Percentiles rank a stretch among this genome's conserved stretches.
These are phyloP conservation scores for Skeletonema costatum DNA, from an alignment of 108 stramenopile species.

Conservation along the genomic window DNA sequence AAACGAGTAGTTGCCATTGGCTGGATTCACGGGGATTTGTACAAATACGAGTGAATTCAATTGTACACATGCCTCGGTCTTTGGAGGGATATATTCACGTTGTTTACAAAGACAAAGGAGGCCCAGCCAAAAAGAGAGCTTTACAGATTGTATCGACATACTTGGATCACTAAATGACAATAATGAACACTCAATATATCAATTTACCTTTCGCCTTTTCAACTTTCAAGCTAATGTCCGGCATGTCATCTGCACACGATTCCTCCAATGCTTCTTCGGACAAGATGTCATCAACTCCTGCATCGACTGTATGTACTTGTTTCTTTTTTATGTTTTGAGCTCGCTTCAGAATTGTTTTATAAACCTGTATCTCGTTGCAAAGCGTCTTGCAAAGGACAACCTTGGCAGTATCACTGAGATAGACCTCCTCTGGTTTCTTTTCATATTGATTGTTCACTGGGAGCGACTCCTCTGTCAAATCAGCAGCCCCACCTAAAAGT, in stretches of 20 bases:
- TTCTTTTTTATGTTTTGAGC: conserved; percentile 43
- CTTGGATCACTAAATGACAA: not conserved
- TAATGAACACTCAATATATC: not conserved
- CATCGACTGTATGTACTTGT: conserved; percentile 23
- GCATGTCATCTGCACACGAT: conserved; percentile 8
- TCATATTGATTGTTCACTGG: conserved; percentile 31
- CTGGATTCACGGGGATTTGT: conserved; percentile 2
- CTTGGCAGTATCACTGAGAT: conserved; percentile 36
- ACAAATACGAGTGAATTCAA: not conserved
- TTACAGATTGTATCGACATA: not conserved
- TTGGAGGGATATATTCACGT: not conserved
- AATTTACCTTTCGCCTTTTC: not conserved
- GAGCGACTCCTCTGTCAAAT: conserved; percentile 7
- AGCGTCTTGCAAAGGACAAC: conserved; percentile 32
- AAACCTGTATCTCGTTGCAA: conserved; percentile 56
- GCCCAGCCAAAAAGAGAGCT: too few relatives aligned
- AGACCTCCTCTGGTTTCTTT: conserved; percentile 34
- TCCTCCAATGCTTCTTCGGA: conserved; percentile 33
- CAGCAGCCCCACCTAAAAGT: conserved; percentile 26
- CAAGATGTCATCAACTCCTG: conserved; percentile 29
- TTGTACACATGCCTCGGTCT: too few relatives aligned
- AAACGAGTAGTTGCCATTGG: conserved; percentile 1
- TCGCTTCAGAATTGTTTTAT: conserved; percentile 32
- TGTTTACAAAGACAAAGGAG: too few relatives aligned
- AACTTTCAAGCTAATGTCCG: conserved; percentile 34